These are phyloP conservation scores for Salix brachista DNA, from an alignment of 345 rosid genomes.

Conservation along the genomic window DNA sequence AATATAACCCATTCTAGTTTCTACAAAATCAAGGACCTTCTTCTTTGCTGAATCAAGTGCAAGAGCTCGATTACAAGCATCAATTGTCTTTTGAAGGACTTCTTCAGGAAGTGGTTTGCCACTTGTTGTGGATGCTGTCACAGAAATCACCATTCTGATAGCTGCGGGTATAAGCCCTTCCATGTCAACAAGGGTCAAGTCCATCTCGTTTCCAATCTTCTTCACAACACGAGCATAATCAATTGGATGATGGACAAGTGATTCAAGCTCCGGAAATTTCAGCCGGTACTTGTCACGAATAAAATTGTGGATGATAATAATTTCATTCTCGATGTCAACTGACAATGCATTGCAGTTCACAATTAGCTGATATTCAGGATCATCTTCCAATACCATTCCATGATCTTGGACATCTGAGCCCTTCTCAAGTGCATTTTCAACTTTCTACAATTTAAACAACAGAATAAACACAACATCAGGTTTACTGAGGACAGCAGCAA, in stretches of 20 bases:
- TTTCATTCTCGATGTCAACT: slow-evolving; percentile 88
- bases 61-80: slow-evolving; percentile 89
- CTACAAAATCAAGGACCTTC: slow-evolving; percentile 92
- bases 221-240: slow-evolving; percentile 94
- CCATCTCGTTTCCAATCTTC: slow-evolving; percentile 82
- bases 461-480: neutral
- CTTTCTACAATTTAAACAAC: slow-evolving; percentile 53
- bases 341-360: slow-evolving; percentile 87
- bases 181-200: slow-evolving; percentile 82
- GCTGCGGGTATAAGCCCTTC: slow-evolving; percentile 85
- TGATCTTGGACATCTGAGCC: slow-evolving; percentile 54
- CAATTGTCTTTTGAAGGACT: slow-evolving; percentile 66
- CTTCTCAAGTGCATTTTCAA: slow-evolving; percentile 67
- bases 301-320: slow-evolving; percentile 77
- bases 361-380: slow-evolving; percentile 89
- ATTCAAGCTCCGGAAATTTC: slow-evolving; percentile 93
- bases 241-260: slow-evolving; percentile 83
- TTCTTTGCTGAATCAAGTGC: slow-evolving; percentile 72
- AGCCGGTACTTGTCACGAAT: slow-evolving; percentile 80
- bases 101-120: slow-evolving; percentile 89
- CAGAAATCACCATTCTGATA: slow-evolving; percentile 89
- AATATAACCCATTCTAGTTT: slow-evolving; percentile 90
- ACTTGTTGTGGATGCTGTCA: slow-evolving; percentile 85
- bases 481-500: neutral
- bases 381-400: slow-evolving; percentile 77